phyloP scores from a whole-genome alignment of 176 grass and related monocot genomes.

The Zea mays region Zm-B73-REFERENCE-NAM-5.0 NC_050096.1:187965501-187966000 shows the following conservation, averaged over 20 bases:
- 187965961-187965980: slow-evolving; percentile 53
- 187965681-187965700: background rate
- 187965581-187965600: too few relatives aligned
- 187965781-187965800: background rate
- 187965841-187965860: background rate
- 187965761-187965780: background rate
- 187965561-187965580: background rate
- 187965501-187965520: background rate
- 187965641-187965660: background rate
- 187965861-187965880: background rate
- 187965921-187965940: slow-evolving; percentile 76
- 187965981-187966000: slow-evolving; percentile 38
- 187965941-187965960: slow-evolving; percentile 64
- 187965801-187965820: background rate
- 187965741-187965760: background rate
- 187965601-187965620: background rate
- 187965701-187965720: background rate
- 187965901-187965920: slow-evolving; percentile 90
- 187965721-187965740: background rate
- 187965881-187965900: slow-evolving; percentile 13
- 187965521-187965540: background rate
- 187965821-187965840: background rate
- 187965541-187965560: background rate
- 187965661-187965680: background rate
- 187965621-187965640: background rate